phyloP scores from a whole-genome alignment of 192 early-diverging fungal genomes.

The Phycomyces blakesleeanus region DNA sequence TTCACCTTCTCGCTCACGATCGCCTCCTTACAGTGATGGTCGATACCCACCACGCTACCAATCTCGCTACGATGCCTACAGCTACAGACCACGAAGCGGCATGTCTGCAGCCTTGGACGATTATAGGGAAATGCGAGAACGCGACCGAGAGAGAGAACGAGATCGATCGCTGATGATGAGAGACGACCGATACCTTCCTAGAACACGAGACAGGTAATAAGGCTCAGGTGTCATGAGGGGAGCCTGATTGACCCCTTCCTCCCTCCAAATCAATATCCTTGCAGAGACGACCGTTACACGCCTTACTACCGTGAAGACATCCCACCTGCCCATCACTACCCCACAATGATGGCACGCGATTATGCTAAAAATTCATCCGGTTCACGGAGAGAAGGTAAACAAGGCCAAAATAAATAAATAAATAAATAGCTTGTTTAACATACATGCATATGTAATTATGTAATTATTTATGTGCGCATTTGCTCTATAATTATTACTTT shows the following conservation, averaged over 20 bases:
- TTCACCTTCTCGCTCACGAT: conserved; percentile 35
- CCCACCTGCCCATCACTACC: conserved; percentile 16
- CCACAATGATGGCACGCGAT: conserved; percentile 7
- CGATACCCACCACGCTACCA: conserved; percentile 30
- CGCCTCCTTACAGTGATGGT: conserved; percentile 33
- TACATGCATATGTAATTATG: too few species aligned
- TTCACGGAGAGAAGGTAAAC: conserved; percentile 28
- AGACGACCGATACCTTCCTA: conserved; percentile 25
- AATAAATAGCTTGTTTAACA: neutral
- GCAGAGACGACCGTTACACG: conserved; percentile 30
- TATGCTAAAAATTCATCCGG: conserved; percentile 17
- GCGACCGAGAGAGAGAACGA: conserved; percentile 23
- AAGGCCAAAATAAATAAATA: too few species aligned
- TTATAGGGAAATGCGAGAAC: conserved; percentile 34
- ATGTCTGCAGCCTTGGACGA: conserved; percentile 31
- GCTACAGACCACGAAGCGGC: conserved; percentile 21
- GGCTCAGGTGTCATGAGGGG: neutral
- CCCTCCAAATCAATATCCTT: too few species aligned
- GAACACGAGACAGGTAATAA: conserved; percentile 28
- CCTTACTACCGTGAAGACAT: conserved; percentile 35
- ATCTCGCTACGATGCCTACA: conserved; percentile 30
- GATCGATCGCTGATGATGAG: conserved; percentile 27
- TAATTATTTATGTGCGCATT: too few species aligned
- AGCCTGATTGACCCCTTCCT: neutral
- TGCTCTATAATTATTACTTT: too few species aligned